Evolutionary conservation across 805 yeast species (phyloP), one percentile per base, ranked within the genome.

Genomic region (Komagataella phaffii): DNA sequence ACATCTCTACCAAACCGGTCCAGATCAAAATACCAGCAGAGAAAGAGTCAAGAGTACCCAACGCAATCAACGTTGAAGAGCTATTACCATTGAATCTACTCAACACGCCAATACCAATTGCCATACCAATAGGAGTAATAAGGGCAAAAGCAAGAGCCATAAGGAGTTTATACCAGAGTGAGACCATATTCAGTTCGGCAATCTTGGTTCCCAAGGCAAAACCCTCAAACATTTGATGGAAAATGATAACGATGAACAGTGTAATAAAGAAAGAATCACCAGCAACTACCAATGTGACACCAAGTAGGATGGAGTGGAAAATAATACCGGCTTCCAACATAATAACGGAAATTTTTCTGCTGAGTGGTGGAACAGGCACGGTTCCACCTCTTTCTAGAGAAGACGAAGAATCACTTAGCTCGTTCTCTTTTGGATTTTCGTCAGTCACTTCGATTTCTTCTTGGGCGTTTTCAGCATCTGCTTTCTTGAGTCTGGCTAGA

Each of bases 141-240:
- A 44, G 8, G 10, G 46, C 46, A 12, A 44, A 44, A 10, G 12
- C 46, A 12, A 17, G 7, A 1, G 46, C 46, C 46, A 44, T 44
- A 5, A 44, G 2, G 14, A 44, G 46, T 18, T 44, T 44, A 19
- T 17, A 14, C 23, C 19, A 19, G 17, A 44, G 23, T 7, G 46
- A 14, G 23, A 19, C 10, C 23, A 18, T 44, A 5, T 44, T 14
- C 4, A 44, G 17, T n/a, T 44, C 46, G 10, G 46, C 46, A 44
- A 44, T 44, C 62, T 91, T 75, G 10, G 90, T 73, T 36, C 91
- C 90, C 55, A 84, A 73, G 58, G 90, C 91, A 51, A 85, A 72
- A 56, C 91, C 91, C 69, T 84, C 91, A 60, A 84, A 85, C 60
- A 80, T 72, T 65, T 84, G 91, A 64, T 85, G 91, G 74, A 84